Evolutionary conservation across 2,329 filamentous ascomycete species (phyloP).

Genomic region (Peltaster fructicola): DNA sequence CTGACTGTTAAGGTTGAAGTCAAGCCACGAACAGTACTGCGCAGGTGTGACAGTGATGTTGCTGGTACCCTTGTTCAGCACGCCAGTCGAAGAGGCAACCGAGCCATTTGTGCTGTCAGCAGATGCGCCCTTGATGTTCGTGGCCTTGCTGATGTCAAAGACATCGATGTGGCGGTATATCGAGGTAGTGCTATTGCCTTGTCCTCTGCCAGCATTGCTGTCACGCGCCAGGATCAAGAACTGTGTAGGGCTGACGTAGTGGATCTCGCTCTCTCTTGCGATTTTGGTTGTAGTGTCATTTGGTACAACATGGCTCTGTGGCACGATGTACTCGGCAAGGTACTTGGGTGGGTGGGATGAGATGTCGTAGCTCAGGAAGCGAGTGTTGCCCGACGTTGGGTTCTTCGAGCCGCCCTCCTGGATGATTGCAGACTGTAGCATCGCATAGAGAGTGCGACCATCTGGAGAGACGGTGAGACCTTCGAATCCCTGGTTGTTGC

Average conservation of each 20-base stretch:
- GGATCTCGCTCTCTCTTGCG: slow-evolving; percentile 52
- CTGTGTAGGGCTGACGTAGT: slow-evolving; percentile 43
- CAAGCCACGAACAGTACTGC: slow-evolving; percentile 47
- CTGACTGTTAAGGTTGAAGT: slow-evolving; percentile 49
- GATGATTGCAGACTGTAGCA: slow-evolving; percentile 47
- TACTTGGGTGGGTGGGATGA: slow-evolving; percentile 25
- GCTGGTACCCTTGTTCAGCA: slow-evolving; percentile 33
- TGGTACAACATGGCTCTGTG: slow-evolving; percentile 30
- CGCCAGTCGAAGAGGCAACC: slow-evolving; percentile 33
- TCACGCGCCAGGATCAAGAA: slow-evolving; percentile 53
- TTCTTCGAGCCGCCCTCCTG: slow-evolving; percentile 43
- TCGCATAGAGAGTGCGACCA: slow-evolving; percentile 44
- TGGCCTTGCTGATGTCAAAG: slow-evolving; percentile 44
- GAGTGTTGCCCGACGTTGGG: slow-evolving; percentile 37
- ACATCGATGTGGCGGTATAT: slow-evolving; percentile 53
- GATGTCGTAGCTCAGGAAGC: slow-evolving; percentile 48
- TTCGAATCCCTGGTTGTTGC: slow-evolving; percentile 63
- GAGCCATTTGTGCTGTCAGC: slow-evolving; percentile 20
- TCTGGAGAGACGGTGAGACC: slow-evolving; percentile 46
- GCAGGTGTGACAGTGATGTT: slow-evolving; percentile 41
- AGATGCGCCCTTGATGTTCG: slow-evolving; percentile 36
- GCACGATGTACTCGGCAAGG: slow-evolving; percentile 46
- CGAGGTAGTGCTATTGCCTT: slow-evolving; percentile 30
- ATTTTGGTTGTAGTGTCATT: slow-evolving; percentile 35
- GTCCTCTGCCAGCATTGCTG: slow-evolving; percentile 40